phyloP scores from a whole-genome alignment of 2,329 filamentous ascomycete genomes.

The Grosmannia penicillata region DNA sequence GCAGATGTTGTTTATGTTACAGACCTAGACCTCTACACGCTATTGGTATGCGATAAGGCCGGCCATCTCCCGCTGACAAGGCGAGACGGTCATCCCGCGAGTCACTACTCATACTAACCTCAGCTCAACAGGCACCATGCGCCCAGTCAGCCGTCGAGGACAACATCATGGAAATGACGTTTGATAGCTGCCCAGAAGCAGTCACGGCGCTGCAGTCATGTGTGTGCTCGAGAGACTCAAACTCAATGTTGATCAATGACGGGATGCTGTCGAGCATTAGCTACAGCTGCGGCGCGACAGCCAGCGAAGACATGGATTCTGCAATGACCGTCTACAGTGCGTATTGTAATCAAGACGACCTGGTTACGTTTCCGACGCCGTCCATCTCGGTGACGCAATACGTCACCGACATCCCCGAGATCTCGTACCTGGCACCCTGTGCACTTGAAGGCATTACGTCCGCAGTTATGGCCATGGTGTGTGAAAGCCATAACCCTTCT shows the following conservation, averaged over 20 bases:
- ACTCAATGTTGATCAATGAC: slow-evolving; percentile 22
- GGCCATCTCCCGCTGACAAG: not conserved
- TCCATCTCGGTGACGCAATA: slow-evolving; percentile 28
- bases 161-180: slow-evolving; percentile 27
- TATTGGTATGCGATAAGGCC: slow-evolving; percentile 19
- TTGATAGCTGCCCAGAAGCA: slow-evolving; percentile 25
- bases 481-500: not conserved
- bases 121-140: slow-evolving; percentile 30
- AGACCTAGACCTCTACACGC: slow-evolving; percentile 25
- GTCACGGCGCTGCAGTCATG: slow-evolving; percentile 33
- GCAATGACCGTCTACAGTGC: slow-evolving; percentile 27
- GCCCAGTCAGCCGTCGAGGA: slow-evolving; percentile 29
- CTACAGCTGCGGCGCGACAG: slow-evolving; percentile 28
- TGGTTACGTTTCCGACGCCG: slow-evolving; percentile 24
- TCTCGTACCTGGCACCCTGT: slow-evolving; percentile 27
- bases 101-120: too few relatives aligned
- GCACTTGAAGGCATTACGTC: slow-evolving; percentile 23
- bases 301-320: slow-evolving; percentile 32
- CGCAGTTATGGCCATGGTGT: slow-evolving; percentile 21
- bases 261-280: slow-evolving; percentile 24
- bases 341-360: slow-evolving; percentile 30
- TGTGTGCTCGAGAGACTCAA: slow-evolving; percentile 33
- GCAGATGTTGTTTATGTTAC: slow-evolving; percentile 25
- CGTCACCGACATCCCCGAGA: slow-evolving; percentile 33
- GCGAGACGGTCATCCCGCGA: too few relatives aligned